Evolutionary conservation across 106 monocot genomes (phyloP), one percentile per base, ranked within the genome.

Genomic region (Agapanthus africanus): DNA sequence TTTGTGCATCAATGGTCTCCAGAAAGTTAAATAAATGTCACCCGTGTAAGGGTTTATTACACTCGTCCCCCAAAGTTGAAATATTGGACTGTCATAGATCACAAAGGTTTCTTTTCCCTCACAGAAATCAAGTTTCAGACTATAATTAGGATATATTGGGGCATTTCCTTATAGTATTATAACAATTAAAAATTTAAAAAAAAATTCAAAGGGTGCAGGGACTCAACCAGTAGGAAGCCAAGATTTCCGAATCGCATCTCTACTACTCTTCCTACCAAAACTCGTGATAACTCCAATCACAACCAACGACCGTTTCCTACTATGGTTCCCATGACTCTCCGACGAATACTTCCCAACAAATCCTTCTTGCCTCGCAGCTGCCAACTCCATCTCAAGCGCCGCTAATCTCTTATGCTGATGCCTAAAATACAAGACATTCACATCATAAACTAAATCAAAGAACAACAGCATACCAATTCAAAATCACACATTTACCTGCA

Each of bases 341-440:
- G 77, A 60, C 4, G 57, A 69, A 42, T 90, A 80, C 66, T 68
- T 77, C 37, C 79, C 78, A 40, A 68, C 65, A 65, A 82, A 90
- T 0, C 89, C 85, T 63, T 80, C 72, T 57, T 90, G 85, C 65
- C 72, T 85, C 42, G 89, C 89, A 11, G 79, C 72, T 32, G 85
- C 85, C 50, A 90, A 73, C 63, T 90, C 85, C 85, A 85, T 90
- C 61, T 90, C 85, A 40, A 85, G 75, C 6, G 82, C 74, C 8
- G 82, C 64, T 37, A 90, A 67, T 73, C 73, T 78, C 80, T 85
- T 85, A 21, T 76, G 85, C 65, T 83, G 82, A 64, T 90, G 79
- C 75, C 90, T 90, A 54, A 18, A 21, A 16, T 71, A 73, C 32
- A 49, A 42, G 38, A 44, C 19, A 49, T 13, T 47, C 21, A 44